phyloP scores from a whole-genome alignment of 2,329 filamentous ascomycete genomes.

The Monilinia aucupariae region DNA sequence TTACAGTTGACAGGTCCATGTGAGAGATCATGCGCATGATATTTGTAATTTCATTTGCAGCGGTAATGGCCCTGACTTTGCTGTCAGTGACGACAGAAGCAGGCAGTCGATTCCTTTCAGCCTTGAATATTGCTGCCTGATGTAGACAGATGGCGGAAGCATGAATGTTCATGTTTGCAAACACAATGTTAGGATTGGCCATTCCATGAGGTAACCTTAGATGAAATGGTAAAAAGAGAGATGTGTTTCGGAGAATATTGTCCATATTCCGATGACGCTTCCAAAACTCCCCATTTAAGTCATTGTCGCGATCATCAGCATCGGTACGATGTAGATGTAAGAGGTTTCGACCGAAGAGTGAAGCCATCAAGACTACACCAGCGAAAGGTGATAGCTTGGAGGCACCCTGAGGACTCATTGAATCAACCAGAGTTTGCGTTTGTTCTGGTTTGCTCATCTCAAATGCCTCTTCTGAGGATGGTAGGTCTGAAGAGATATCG shows the following conservation, averaged over 20 bases:
- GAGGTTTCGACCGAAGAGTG: constrained; percentile 84
- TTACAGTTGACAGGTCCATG: constrained; percentile 74
- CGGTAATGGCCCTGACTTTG: constrained; percentile 86
- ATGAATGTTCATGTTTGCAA: constrained; percentile 94
- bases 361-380: constrained; percentile 78
- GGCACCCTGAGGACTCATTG: constrained; percentile 66
- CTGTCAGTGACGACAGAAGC: constrained; percentile 77
- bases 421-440: constrained; percentile 64
- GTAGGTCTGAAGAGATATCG: constrained; percentile 83
- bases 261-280: constrained; percentile 86
- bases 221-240: constrained; percentile 72
- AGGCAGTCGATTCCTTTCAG: constrained; percentile 79
- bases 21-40: constrained; percentile 96
- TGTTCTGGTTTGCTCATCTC: constrained; percentile 70
- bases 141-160: constrained; percentile 97
- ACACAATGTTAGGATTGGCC: constrained; percentile 76
- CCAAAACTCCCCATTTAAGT: constrained; percentile 93
- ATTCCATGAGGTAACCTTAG: constrained; percentile 75
- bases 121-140: constrained; percentile 96
- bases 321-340: constrained; percentile 86
- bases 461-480: constrained; percentile 78
- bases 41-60: constrained; percentile 86
- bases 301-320: constrained; percentile 72
- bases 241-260: constrained; percentile 82
- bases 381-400: constrained; percentile 71